Conservation (phyloP, 176 grass and related monocot species). For the Paspalum vaginatum region DNA sequence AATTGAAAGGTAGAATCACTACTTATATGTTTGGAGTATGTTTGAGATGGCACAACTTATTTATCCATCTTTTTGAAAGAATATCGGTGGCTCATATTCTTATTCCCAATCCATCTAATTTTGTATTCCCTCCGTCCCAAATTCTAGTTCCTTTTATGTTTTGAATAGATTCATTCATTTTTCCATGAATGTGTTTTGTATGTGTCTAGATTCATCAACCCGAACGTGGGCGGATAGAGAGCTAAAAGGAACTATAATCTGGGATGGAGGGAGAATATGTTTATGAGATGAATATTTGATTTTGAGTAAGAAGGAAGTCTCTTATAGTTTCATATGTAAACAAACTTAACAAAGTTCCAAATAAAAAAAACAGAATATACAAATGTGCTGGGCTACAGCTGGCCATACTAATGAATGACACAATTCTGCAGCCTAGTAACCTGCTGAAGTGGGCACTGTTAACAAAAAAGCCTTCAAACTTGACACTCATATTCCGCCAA, state of each 20-base stretch:
- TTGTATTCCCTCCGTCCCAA: no score
- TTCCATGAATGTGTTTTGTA: no score
- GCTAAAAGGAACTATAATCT: no score
- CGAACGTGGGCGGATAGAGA: no score
- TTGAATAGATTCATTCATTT: no score
- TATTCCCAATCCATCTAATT: background rate
- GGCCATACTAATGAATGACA: background rate
- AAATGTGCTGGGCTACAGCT: background rate
- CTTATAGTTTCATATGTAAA: background rate
- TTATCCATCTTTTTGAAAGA: background rate
- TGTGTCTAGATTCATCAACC: no score
- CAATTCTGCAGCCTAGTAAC: background rate
- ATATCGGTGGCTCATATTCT: background rate
- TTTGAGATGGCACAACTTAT: background rate
- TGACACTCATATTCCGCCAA: background rate
- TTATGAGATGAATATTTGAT: background rate
- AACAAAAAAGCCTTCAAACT: background rate
- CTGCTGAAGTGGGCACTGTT: background rate
- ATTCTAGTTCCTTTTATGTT: no score
- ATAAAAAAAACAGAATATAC: background rate
- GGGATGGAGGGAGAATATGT: background rate
- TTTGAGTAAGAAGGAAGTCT: background rate
- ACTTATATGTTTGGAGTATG: constrained; percentile 10
- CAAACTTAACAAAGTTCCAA: constrained; percentile 6
- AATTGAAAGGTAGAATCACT: background rate